These are phyloP conservation scores for Rosa hybrid DNA, from an alignment of 331 rosid genomes.

Conservation along the genomic window DNA sequence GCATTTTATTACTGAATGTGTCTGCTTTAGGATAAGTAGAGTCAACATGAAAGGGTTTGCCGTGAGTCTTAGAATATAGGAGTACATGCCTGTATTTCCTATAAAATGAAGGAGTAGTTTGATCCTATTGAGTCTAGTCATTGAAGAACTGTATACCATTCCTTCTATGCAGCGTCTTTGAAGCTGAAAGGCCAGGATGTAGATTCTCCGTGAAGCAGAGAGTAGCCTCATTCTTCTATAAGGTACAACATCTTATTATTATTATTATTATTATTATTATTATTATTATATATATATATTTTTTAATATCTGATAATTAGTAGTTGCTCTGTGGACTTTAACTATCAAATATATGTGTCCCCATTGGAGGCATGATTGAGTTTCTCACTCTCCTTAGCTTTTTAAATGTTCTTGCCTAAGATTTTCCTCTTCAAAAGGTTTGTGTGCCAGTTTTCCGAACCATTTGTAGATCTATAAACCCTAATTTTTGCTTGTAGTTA, in stretches of 20 bases:
- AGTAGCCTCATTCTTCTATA: constrained; percentile 61
- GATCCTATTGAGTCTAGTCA: not conserved
- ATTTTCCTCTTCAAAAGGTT: not conserved
- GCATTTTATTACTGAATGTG: not conserved
- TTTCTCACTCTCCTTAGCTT: not conserved
- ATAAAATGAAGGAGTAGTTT: not conserved
- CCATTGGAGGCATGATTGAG: not conserved
- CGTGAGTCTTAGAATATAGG: not conserved
- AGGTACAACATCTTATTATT: constrained; percentile 43
- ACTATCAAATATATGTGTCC: not conserved
- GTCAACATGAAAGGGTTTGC: constrained; percentile 1
- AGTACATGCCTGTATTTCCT: not conserved
- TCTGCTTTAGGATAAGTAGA: not conserved
- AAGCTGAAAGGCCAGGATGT: constrained; percentile 84
- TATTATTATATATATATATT: not conserved
- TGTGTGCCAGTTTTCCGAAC: constrained; percentile 11
- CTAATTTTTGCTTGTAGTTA: constrained; percentile 19
- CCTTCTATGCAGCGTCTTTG: constrained; percentile 69
- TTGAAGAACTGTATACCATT: not conserved
- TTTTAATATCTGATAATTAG: not conserved
- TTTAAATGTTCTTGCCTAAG: not conserved
- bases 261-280: too few relatives aligned
- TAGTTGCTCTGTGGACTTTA: not conserved
- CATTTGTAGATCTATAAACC: constrained; percentile 10
- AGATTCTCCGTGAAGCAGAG: constrained; percentile 66